Evolutionary conservation across 1,139 yeast genomes (phyloP), one percentile per base, ranked within the genome.

Genomic region (Zygoascus meyerae): DNA sequence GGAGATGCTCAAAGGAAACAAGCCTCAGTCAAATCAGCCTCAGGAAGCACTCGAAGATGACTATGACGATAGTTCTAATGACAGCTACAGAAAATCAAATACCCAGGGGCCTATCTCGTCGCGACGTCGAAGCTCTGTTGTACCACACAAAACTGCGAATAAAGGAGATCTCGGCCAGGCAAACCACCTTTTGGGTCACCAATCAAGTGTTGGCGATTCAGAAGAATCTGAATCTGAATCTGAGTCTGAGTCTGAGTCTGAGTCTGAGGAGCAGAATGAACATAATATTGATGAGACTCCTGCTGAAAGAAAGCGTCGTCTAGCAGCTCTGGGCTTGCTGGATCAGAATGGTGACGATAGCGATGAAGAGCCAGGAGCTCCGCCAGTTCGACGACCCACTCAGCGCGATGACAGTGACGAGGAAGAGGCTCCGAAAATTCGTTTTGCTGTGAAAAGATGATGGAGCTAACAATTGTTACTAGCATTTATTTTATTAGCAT

Each of bases 321-420:
- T 86, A 52, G 90, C 92, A 2, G 96, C 96, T 1, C 73, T 89
- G 53, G 95, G 95, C 8, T 67, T 75, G 28, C 68, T 82, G 47
- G 66, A 75, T 45, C 74, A 49, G 1, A 54, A 45, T 11, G 60
- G 53, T 15, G 56, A 54, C 21, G 58, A 52, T 16, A 53, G 42
- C n/a, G 44, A 34, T 31, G 49, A 18, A 21, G 44, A 30, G 36
- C 33, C 30, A 11, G 49, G 31, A 5, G 36, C 17, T 15, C 30
- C 33, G 11, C 41, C 42, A 11, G n/a, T 26, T 15, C 14, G 41
- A 30, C 35, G 41, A 15, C 33, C 30, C 4, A 41, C 39, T n/a
- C 21, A 16, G 30, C 58, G 54, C 26, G 59, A 55, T 21, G 56
- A 54, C 2, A 57, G 54, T 14, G 57, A 50, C 17, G 57, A 54